Base-by-base conservation (phyloP, 2,329 filamentous ascomycete genomes). In the Aspergillus sp. region DNA sequence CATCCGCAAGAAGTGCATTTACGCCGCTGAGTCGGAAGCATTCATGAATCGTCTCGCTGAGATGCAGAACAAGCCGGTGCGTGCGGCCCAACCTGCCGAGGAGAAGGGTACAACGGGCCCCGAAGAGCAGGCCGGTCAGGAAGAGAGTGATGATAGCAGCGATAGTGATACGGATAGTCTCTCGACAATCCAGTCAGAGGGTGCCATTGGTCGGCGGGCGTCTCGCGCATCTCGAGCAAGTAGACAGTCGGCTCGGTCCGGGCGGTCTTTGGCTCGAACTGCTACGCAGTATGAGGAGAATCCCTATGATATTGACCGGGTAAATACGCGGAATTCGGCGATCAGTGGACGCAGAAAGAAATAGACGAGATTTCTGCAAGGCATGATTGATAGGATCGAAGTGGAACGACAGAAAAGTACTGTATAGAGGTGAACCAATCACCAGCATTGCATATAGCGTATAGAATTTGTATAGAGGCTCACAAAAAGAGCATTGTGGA, bases 1-100 rank as follows among this genome's bases (percentile, higher is more conserved):
- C 18, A 73, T 78, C 36, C 69, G 76, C 11, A 69, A 73, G 60
- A 70, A 70, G 49, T 77, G 75, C 59, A 75, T 73, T 55, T 78
- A 69, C 56, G 69, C 74, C 22, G 73, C 69, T 18, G 68, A 77
- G 50, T 73, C 75, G 0, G 68, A 71, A 51, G 67, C 69, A 1
- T 70, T 70, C 47, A 70, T 70, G 68, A 60, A 62, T 24, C 61
- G 63, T 14, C 62, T 70, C 12, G 62, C 63, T 62, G 50, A 65
- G 53, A 67, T 68, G 51, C 61, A 66, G 49, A 54, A 10, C 53
- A 32, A 51, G 20, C 53, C 53, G 2, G 53, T 24, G 29, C 24
- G 16, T 24, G 56, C 46, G 2, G 45, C 36, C 3, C 60, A 69
- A 47, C 42, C 20, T 7, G 4, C 52, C 6, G 52, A 53, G 9